Evolutionary conservation across 768 basidiomycete species (phyloP).

Genomic region (Flagelloscypha sp.): DNA sequence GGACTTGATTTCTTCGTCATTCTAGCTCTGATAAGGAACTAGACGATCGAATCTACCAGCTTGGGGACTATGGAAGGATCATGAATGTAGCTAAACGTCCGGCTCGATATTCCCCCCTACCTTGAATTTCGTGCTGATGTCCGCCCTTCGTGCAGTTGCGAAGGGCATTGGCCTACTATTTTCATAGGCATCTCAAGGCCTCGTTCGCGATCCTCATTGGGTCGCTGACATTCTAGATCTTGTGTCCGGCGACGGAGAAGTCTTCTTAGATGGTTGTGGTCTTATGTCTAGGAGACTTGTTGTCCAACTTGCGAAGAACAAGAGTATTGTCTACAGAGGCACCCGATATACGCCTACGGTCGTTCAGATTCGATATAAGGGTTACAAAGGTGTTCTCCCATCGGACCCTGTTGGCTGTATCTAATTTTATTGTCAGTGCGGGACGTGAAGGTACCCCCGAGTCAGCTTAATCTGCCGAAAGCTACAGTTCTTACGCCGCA

Average conservation of each 20-base stretch:
- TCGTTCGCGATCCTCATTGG: constrained; percentile 38
- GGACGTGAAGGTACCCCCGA: constrained; percentile 7
- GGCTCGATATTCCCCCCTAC: constrained; percentile 6
- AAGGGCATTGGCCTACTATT: constrained; percentile 64
- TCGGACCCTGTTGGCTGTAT: too few relatives aligned
- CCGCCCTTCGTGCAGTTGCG: constrained; percentile 36
- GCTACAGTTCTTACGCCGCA: constrained; percentile 55
- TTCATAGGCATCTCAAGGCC: constrained; percentile 55
- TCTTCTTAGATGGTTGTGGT: constrained; percentile 65
- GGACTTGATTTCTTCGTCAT: constrained; percentile 55
- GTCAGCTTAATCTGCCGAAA: constrained; percentile 15
- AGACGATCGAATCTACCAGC: constrained; percentile 44
- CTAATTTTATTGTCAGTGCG: constrained; percentile 30
- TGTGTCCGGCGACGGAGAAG: constrained; percentile 42
- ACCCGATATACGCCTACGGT: constrained; percentile 52
- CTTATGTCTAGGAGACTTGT: constrained; percentile 49
- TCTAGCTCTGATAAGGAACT: constrained; percentile 48
- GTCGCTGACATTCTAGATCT: constrained; percentile 54
- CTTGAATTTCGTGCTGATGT: background rate
- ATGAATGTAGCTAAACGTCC: constrained; percentile 59
- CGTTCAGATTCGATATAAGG: constrained; percentile 59
- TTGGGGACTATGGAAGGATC: constrained; percentile 53
- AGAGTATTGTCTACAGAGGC: constrained; percentile 47
- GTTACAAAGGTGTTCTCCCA: constrained; percentile 68
- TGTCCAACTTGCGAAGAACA: constrained; percentile 41